Conservation (phyloP, 306 rosid genomes). For the Fagus crenata region DNA sequence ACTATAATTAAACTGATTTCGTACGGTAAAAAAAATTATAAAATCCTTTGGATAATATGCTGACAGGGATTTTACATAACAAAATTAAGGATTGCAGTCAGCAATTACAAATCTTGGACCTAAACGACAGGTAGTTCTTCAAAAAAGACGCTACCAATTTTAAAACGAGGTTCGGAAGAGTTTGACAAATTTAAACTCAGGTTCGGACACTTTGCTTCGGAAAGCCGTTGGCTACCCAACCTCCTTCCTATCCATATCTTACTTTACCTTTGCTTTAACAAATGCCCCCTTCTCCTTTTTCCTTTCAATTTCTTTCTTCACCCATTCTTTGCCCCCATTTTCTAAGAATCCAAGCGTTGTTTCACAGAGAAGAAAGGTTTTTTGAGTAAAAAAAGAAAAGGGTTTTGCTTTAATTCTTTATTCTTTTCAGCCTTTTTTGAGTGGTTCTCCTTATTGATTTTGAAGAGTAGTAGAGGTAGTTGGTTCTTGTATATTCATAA, state of each 20-base stretch:
- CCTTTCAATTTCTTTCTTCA: neutral
- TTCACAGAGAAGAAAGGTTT: neutral
- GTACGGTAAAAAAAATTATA: too few relatives aligned
- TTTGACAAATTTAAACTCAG: constrained; percentile 36
- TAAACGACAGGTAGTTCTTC: too few relatives aligned
- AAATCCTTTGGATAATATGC: too few relatives aligned
- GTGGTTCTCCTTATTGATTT: neutral
- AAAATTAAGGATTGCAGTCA: too few relatives aligned
- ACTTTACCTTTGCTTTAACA: constrained; percentile 5
- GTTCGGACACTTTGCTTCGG: constrained; percentile 39
- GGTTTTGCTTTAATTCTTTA: constrained; percentile 8
- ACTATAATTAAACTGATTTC: too few relatives aligned
- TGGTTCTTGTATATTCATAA: too few relatives aligned
- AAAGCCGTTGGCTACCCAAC: constrained; percentile 43
- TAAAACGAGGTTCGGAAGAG: constrained; percentile 26
- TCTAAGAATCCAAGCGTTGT: constrained; percentile 17
- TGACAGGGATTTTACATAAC: too few relatives aligned
- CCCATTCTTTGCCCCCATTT: neutral
- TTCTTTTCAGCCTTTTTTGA: neutral
- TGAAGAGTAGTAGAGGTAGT: too few relatives aligned
- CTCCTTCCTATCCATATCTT: neutral
- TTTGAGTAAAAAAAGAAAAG: neutral
- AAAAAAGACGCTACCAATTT: too few relatives aligned
- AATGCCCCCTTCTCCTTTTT: neutral
- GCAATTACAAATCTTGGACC: too few relatives aligned